Base-by-base conservation (phyloP, 768 basidiomycete genomes). In the Lentinula sp. region DNA sequence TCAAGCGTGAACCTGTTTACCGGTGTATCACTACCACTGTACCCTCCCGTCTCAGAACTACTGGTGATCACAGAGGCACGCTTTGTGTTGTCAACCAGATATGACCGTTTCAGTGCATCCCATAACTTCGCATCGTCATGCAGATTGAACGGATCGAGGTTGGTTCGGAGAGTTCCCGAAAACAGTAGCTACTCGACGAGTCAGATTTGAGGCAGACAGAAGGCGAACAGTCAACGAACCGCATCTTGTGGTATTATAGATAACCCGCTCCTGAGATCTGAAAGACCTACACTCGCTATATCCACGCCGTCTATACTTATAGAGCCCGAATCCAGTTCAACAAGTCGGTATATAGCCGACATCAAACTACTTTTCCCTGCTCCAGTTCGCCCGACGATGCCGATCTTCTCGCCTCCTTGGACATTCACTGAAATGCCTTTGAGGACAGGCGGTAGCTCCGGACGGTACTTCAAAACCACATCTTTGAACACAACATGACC, bases 161-260 rank as follows among this genome's bases (percentile, higher is more conserved):
- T 97, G 48, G 84, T 84, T 54, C 94, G 82, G 21, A 96, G 73
- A 1, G 91, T 93, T 57, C 91, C 92, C 15, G 88, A 89, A 74
- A 91, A 57, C 66, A 65, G 62, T 49, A 64, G 23, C 46, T 23
- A 15, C 21, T 32, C 4, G 8, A 16, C 11, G 8, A 55, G 15
- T 50, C 35, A 62, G 45, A 35, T 39, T 23, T 16, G 9, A 23
- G 11, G 21, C 15, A 60, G 52, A 31, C 57, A 16, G 43, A 48
- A 65, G 61, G 40, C 61, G 16, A 10, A n/a, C 42, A 42, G 28
- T 28, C 28, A 62, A 77, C 84, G 73, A 62, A 87, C 84, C 21
- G 90, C 80, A 66, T 94, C 92, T 70, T 94, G 93, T 4, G 92
- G 92, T 61, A 94, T 93, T 67, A 93, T 92, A 1, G 89, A 83